Conservation (phyloP, 164 flowering plant species). For the Echeveria elegans region DNA sequence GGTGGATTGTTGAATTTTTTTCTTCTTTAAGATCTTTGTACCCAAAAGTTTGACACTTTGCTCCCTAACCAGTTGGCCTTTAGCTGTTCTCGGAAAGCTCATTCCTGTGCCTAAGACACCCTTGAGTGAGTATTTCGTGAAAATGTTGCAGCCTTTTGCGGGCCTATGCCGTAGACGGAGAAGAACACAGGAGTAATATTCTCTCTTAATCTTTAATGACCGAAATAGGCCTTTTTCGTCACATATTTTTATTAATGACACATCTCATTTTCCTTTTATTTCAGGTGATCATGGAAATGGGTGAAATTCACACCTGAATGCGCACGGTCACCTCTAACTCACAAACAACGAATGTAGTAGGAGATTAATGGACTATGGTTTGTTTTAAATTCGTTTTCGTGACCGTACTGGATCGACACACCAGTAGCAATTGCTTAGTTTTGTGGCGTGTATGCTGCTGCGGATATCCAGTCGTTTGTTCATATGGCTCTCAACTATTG, state of each 20-base stretch:
- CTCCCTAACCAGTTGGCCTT: conserved; percentile 64
- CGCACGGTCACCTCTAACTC: background rate
- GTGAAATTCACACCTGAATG: background rate
- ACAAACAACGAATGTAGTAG: background rate
- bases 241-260: background rate
- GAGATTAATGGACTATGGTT: too few relatives aligned
- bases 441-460: conserved; percentile 2
- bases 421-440: background rate
- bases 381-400: background rate
- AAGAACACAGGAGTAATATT: conserved; percentile 34
- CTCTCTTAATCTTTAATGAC: too few relatives aligned
- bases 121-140: conserved; percentile 21
- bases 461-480: background rate
- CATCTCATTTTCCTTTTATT: background rate
- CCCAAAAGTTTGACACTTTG: background rate
- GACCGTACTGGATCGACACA: background rate
- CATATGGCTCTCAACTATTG: background rate
- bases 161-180: conserved; percentile 22
- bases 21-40: background rate
- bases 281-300: conserved; percentile 5
- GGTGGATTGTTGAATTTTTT: background rate
- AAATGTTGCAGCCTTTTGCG: background rate
- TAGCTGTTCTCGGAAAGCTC: conserved; percentile 66
- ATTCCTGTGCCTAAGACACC: conserved; percentile 82
- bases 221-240: background rate